Conservation (phyloP, 148 eudicot genomes). For the Nepenthes gracilis region DNA sequence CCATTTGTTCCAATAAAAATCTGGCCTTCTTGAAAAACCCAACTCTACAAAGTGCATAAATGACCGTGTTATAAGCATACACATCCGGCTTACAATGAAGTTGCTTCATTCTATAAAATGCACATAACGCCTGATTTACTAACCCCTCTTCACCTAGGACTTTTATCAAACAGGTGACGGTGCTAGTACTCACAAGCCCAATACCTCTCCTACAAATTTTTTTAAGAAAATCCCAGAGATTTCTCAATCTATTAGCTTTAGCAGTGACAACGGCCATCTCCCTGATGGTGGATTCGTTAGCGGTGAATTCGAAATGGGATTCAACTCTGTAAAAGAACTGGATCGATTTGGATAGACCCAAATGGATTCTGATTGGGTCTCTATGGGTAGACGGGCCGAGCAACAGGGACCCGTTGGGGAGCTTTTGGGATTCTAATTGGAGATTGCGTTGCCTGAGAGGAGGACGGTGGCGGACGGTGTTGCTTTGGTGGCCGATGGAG, state of each 20-base stretch:
- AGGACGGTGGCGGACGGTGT: too few relatives aligned
- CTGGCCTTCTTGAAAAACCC: slow-evolving; percentile 65
- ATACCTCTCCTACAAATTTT: slow-evolving; percentile 38
- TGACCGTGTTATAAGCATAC: slow-evolving; percentile 56
- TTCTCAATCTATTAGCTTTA: slow-evolving; percentile 43
- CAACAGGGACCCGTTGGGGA: too few relatives aligned
- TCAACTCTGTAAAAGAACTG: not conserved
- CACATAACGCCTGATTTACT: slow-evolving; percentile 54
- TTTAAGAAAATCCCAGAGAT: slow-evolving; percentile 57
- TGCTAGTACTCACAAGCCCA: slow-evolving; percentile 42
- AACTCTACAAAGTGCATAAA: slow-evolving; percentile 62
- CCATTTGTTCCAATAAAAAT: slow-evolving; percentile 68
- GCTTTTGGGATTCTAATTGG: too few relatives aligned
- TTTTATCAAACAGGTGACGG: slow-evolving; percentile 79
- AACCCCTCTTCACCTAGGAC: slow-evolving; percentile 73
- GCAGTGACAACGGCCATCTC: slow-evolving; percentile 68
- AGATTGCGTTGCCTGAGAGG: too few relatives aligned
- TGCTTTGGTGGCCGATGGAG: too few relatives aligned
- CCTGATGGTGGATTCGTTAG: slow-evolving; percentile 40
- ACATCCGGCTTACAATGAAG: slow-evolving; percentile 80
- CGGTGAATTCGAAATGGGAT: slow-evolving; percentile 33
- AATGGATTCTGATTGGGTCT: too few relatives aligned
- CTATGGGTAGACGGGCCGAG: too few relatives aligned
- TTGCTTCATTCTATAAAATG: slow-evolving; percentile 70
- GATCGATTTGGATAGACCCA: too few relatives aligned